Base-by-base conservation (phyloP, 495 filamentous ascomycete genomes). In the Aspergillus indologenus region DNA sequence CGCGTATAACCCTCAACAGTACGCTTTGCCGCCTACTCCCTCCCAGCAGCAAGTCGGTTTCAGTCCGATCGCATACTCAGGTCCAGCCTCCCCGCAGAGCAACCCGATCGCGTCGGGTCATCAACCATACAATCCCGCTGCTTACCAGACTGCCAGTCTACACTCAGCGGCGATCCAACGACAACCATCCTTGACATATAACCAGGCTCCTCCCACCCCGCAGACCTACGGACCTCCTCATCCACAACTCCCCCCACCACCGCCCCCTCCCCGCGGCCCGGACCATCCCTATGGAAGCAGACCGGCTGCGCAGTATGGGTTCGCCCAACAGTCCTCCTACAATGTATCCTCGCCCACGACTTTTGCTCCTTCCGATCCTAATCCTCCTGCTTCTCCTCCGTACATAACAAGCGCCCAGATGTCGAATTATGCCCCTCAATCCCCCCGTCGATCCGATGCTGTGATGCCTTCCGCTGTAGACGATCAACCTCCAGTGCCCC, bases 1-100 rank as follows among this genome's bases (percentile, higher is more conserved):
- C 15, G 75, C 83, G 1, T 96, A 96, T 71, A 95, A 96, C 63
- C 92, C 92, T 1, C 90, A 92, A 70, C 76, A 88, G 53, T 97
- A 91, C 69, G 83, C 80, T 47, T 76, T 83, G 9, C 81, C 88
- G 3, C 82, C 89, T 47, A 83, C 87, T 5, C 75, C 79, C 21
- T 75, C 75, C 6, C 79, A 79, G 45, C 71, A 73, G 29, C 61
- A 68, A 70, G 75, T 71, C 21, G 65, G 62, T 19, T 79, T 76
- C 58, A 76, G 70, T 44, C 64, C 69, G 4, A 61, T 67, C 75
- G 65, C 79, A 69, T 75, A 83, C 74, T 64, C 81, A 67, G 24
- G 75, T 69, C 65, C 71, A 61, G 55, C 61, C 67, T 64, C 60
- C 60, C 51, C 62, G 42, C 67, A 66, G 50, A 71, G 57, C 46